Base-by-base conservation (phyloP, 345 rosid species). In the Salix koriyanagi region DNA sequence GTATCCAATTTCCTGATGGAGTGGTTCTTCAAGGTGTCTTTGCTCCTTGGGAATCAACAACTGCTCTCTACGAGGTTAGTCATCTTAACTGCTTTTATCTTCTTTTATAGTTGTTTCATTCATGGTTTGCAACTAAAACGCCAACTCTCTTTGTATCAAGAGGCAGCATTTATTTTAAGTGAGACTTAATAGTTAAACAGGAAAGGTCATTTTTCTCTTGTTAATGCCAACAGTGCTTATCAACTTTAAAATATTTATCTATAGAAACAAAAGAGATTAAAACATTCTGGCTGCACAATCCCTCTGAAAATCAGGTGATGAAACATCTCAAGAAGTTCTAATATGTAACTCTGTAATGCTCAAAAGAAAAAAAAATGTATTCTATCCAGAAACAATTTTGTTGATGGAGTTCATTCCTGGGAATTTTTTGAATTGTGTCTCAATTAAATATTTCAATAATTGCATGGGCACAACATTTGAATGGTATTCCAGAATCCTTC, bases 21-120 rank as follows among this genome's bases (percentile, higher is more conserved):
- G 92, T 92, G 77, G 96, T 93, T 69, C 94, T 96, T 76, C 99
- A 93, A 80, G 99, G 94, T 48, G 84, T 88, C 74, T 96, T 96
- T 81, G 87, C 90, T 69, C 98, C 99, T 67, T 89, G 92, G 97
- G 98, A 96, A 84, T 83, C 83, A 65, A 96, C 99, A 13, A 81
- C 77, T 85, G 83, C 92, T 75, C 90, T 93, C 32, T 96, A 96
- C 44, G 91, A 92, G 97, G 99, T 93, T 58, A 62, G 85, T 80
- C 7, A n/a, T 52, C 65, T 66, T 4, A 14, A 2, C 18, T 76
- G 37, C 6, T 58, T 72, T 67, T 39, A 44, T 66, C 60, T 67
- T 46, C 14, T 76, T 25, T 44, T 30, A n/a, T 46, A 9, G 52
- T 19, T 25, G 8, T 34, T 68, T 71, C 9, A 46, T 64, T 69